phyloP scores from a whole-genome alignment of 2,329 filamentous ascomycete species.

The Diaporthe sp. region DNA sequence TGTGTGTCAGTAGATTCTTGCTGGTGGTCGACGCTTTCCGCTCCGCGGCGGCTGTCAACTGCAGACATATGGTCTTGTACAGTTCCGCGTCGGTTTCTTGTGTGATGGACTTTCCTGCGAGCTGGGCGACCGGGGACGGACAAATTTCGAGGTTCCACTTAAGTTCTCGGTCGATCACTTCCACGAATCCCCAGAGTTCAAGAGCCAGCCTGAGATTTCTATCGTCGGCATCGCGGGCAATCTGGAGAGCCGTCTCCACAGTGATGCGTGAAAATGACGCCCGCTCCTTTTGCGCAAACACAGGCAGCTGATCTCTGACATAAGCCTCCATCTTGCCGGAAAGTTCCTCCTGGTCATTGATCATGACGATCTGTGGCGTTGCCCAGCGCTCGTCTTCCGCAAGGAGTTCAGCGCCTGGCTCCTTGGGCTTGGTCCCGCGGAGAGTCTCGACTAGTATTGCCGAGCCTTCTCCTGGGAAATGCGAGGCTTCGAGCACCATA shows the following conservation, averaged over 20 bases:
- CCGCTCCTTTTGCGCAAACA: slow-evolving; percentile 71
- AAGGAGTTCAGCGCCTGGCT: slow-evolving; percentile 53
- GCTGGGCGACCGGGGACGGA: slow-evolving; percentile 55
- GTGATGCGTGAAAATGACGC: slow-evolving; percentile 73
- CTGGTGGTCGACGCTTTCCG: slow-evolving; percentile 73
- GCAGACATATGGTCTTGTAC: slow-evolving; percentile 74
- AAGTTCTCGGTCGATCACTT: slow-evolving; percentile 75
- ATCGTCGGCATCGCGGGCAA: slow-evolving; percentile 65
- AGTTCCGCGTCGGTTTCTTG: slow-evolving; percentile 69
- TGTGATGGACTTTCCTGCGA: slow-evolving; percentile 62
- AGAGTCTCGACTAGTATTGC: slow-evolving; percentile 60
- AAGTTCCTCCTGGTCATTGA: slow-evolving; percentile 74
- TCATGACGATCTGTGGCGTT: slow-evolving; percentile 63
- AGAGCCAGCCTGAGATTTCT: slow-evolving; percentile 70
- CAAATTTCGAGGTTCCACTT: slow-evolving; percentile 71
- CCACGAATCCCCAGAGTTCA: slow-evolving; percentile 75
- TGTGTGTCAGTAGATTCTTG: slow-evolving; percentile 69
- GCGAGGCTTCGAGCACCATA: slow-evolving; percentile 68
- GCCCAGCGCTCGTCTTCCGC: slow-evolving; percentile 51
- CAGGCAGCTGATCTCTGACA: slow-evolving; percentile 69
- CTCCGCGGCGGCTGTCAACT: slow-evolving; percentile 75
- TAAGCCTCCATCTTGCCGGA: slow-evolving; percentile 72
- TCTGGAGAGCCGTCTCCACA: slow-evolving; percentile 62
- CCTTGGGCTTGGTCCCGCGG: slow-evolving; percentile 53
- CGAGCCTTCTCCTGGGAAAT: slow-evolving; percentile 68